Base-by-base conservation (phyloP, 192 early-diverging fungal genomes). In the Coemansia sp. region DNA sequence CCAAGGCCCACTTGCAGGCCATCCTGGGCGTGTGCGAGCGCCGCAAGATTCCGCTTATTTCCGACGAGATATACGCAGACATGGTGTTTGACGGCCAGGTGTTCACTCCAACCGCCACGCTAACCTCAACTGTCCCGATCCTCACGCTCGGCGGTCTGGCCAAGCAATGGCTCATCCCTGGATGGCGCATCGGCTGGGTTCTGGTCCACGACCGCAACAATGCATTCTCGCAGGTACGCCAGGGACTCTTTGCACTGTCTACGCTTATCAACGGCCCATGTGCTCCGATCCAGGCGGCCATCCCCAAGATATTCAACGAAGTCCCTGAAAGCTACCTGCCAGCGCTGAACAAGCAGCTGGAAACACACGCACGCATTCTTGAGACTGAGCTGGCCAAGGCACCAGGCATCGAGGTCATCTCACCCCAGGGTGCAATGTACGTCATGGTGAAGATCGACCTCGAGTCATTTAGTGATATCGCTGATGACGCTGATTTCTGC, bases 351-450 rank as follows among this genome's bases (percentile, higher is more conserved):
- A 60, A 49, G 4, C 84, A 87, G 65, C 78, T 93, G 0, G 84
- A 92, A 77, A 56, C 66, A 10, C 89, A 93, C 61, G 89, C 92
- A 7, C 81, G 77, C 32, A 31, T 91, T 19, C 84, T 86, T 61
- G 74, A 82, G 31, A 64, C 86, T 2, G 79, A 81, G 44, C 72
- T 93, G 6, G 71, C 69, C 40, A 83, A 83, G 48, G 83, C 90
- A 6, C 86, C 84, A 21, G 92, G 93, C 2, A 69, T 95, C 27
- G 71, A 82, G 11, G 87, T 88, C 48, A 86, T 95, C 40, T 69
- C 87, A 12, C 92, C 93, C 24, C 91, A 93, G 82, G 93, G 93
- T 40, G 92, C 92, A 47, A 95, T 95, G 93, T 95, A 92, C 71
- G 79, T 92, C 68, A 95, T 95, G 93, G 84, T 91, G 19, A 85